Percentiles rank a stretch among this genome's conserved stretches.
Evolutionary conservation across 2,329 filamentous ascomycete genomes (phyloP).

Genomic region (Diaporthe citri): DNA sequence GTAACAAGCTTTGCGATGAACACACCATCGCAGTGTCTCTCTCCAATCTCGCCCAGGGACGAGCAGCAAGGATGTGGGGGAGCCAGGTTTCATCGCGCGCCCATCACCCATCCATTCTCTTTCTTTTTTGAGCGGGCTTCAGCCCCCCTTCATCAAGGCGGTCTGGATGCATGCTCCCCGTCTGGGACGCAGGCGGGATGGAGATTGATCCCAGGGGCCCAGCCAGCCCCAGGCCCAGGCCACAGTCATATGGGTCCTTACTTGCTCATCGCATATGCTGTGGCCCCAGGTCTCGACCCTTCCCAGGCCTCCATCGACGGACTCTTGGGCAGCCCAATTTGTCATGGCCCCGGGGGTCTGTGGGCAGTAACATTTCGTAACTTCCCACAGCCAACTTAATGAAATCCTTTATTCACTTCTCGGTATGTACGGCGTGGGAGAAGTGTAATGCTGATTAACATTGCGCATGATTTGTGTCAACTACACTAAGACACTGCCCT

Average conservation of each 20-base stretch:
- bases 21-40: slow-evolving; percentile 27
- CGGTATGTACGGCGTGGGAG: neutral
- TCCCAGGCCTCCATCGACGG: neutral
- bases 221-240: neutral
- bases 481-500: neutral
- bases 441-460: neutral
- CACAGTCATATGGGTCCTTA: slow-evolving; percentile 3
- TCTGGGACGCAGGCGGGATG: neutral
- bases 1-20: slow-evolving; percentile 31
- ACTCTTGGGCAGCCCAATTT: neutral
- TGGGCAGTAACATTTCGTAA: neutral
- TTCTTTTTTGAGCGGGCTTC: slow-evolving; percentile 6
- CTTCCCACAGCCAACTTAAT: neutral
- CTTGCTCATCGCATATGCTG: slow-evolving; percentile 13
- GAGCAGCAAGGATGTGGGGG: slow-evolving; percentile 17
- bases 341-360: neutral
- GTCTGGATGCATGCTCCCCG: slow-evolving; percentile 22
- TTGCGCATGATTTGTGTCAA: neutral
- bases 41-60: slow-evolving; percentile 13
- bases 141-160: slow-evolving; percentile 16
- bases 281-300: neutral
- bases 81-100: slow-evolving; percentile 24
- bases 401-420: neutral
- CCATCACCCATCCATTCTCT: slow-evolving; percentile 30
- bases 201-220: neutral